Evolutionary conservation across 805 yeast genomes (phyloP), one percentile per base, ranked within the genome.

Genomic region (Ogataea glucozyma): DNA sequence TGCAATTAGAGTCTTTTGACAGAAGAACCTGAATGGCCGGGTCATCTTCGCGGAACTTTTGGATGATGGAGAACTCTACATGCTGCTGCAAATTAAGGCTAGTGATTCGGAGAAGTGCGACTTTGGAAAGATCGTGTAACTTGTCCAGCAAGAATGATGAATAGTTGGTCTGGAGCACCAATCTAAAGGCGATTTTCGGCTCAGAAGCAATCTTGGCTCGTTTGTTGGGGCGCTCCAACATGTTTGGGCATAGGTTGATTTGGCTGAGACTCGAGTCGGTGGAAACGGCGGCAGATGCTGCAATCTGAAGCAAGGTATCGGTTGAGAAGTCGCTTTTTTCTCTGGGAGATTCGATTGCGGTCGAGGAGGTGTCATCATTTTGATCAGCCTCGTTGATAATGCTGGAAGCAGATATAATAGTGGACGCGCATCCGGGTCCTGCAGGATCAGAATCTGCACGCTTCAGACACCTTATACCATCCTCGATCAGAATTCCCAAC

Each of bases 241-340:
- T 3, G 4, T 26, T 16, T 12, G 40, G 23, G n/a, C 31, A 13
- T 16, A 35, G n/a, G 14, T 26, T 16, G 12, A 33, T 33, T 13
- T 33, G 38, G 20, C 17, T 16, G 21, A 18, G 17, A 20, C 18
- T 21, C 17, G 41, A 20, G 35, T 21, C 22, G 16, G 26, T 19
- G 23, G 31, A 26, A 11, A 13, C 30, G n/a, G 38, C 4, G 6
- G 40, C 40, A 13, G 41, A 38, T 13, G 41, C 41, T 3, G 41
- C 41, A 14, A 38, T 38, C n/a, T 38, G 41, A 4, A 38, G 41
- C 22, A 38, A n/a, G 5, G 41, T 19, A 11, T 29, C 41, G 4
- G 33, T 14, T 9, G 41, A 38, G 16, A 30, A 29, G 4, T 22
- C 41, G 10, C 21, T 26, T 9, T 30, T 35, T 21, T 23, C 32